Evolutionary conservation across 164 flowering plant species (phyloP).

Genomic region (Umbilicus rupestris): DNA sequence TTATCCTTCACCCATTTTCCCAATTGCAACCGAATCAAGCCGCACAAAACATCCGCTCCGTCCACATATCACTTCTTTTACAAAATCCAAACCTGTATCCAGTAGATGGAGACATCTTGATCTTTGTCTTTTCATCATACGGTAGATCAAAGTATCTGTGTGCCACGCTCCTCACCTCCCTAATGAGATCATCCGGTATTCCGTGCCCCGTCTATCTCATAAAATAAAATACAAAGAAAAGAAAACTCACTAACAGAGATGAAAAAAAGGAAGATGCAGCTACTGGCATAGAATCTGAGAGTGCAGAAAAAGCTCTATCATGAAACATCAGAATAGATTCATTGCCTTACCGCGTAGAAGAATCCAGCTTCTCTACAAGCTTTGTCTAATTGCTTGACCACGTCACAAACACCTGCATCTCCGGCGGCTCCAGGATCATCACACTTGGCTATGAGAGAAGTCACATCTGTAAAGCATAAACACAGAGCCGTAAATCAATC

Average conservation of each 20-base stretch:
- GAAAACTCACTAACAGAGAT: not conserved
- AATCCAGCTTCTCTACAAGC: conserved; percentile 87
- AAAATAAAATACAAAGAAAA: not conserved
- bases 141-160: conserved; percentile 57
- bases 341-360: conserved; percentile 70
- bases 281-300: not conserved
- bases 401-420: conserved; percentile 51
- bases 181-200: conserved; percentile 65
- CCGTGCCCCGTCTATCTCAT: conserved; percentile 70
- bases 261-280: not conserved
- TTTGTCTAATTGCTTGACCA: conserved; percentile 51
- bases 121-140: conserved; percentile 65
- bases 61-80: not conserved
- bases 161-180: conserved; percentile 45
- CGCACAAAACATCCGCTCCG: not conserved
- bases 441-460: conserved; percentile 56
- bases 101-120: conserved; percentile 63
- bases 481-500: not conserved
- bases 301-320: not conserved
- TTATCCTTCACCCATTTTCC: not conserved
- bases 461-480: conserved; percentile 36
- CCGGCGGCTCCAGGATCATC: conserved; percentile 54
- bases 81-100: conserved; percentile 58
- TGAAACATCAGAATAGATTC: not conserved
- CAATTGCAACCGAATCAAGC: no score